A percentile compares a stretch with the other conserved stretches of the same genome.
Evolutionary conservation across 495 filamentous ascomycete genomes (phyloP).

Genomic region (Aspergillus asperescens): DNA sequence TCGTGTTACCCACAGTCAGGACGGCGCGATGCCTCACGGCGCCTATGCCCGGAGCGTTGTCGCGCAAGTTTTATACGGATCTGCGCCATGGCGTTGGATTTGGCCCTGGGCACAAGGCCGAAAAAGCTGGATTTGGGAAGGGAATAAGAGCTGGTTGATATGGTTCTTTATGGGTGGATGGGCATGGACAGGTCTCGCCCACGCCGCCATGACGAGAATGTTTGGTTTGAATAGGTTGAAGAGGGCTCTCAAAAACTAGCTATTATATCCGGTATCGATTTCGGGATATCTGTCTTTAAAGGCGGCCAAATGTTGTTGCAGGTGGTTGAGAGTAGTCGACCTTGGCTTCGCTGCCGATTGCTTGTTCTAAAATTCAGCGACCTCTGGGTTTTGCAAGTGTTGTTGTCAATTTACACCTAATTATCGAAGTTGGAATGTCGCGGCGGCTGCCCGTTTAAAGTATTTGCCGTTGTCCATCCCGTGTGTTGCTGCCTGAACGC

Average conservation of each 20-base stretch:
- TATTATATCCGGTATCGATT: too few species aligned
- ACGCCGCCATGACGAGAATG: slow-evolving; percentile 39
- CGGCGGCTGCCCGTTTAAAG: slow-evolving; percentile 2
- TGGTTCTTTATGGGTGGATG: slow-evolving; percentile 41
- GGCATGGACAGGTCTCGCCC: slow-evolving; percentile 40
- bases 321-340: too few species aligned
- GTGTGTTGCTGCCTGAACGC: background rate
- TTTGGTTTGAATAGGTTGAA: slow-evolving; percentile 42
- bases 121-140: slow-evolving; percentile 51
- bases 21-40: slow-evolving; percentile 46
- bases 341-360: too few species aligned
- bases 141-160: slow-evolving; percentile 46
- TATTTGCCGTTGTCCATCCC: slow-evolving; percentile 8
- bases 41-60: slow-evolving; percentile 56
- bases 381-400: too few species aligned
- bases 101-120: slow-evolving; percentile 41
- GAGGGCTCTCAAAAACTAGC: slow-evolving; percentile 16
- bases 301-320: too few species aligned
- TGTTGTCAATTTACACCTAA: too few species aligned
- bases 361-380: too few species aligned
- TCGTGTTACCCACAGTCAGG: slow-evolving; percentile 53
- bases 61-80: slow-evolving; percentile 44
- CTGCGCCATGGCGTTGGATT: slow-evolving; percentile 43
- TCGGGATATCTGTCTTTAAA: too few species aligned
- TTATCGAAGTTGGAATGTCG: too few species aligned